Evolutionary conservation across 2,329 filamentous ascomycete genomes (phyloP).

Genomic region (Ophiocordyceps camponoti-rufipedis): DNA sequence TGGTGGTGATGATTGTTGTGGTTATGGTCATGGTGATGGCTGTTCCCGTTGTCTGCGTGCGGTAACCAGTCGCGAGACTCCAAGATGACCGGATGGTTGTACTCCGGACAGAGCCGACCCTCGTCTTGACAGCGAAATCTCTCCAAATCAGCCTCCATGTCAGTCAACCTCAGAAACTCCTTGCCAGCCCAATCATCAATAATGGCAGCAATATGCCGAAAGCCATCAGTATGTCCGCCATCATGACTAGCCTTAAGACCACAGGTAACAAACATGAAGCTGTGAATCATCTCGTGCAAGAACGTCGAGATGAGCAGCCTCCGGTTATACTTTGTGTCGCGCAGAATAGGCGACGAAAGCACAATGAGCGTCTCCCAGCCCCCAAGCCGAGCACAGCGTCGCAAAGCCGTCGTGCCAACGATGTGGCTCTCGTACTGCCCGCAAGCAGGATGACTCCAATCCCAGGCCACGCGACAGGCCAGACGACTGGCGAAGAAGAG

Average conservation of each 20-base stretch:
- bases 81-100: not conserved
- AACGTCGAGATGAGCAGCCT: constrained; percentile 46
- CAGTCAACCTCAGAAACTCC: constrained; percentile 33
- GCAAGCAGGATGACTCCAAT: constrained; percentile 35
- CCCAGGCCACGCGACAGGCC: constrained; percentile 39
- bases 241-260: constrained; percentile 35
- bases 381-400: constrained; percentile 22
- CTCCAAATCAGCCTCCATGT: constrained; percentile 44
- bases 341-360: constrained; percentile 40
- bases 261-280: constrained; percentile 44
- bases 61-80: not conserved
- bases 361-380: constrained; percentile 47
- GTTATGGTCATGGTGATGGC: no score
- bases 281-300: constrained; percentile 48
- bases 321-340: constrained; percentile 34
- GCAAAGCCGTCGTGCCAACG: constrained; percentile 44
- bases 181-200: constrained; percentile 43
- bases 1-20: not conserved
- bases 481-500: constrained; percentile 42
- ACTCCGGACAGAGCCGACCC: not conserved
- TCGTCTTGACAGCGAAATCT: constrained; percentile 20
- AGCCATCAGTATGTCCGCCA: constrained; percentile 43
- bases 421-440: constrained; percentile 33
- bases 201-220: constrained; percentile 36
- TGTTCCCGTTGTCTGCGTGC: not conserved